These are phyloP conservation scores for Cercospora sp. DNA, from an alignment of 2,329 filamentous ascomycete genomes.

Conservation along the genomic window DNA sequence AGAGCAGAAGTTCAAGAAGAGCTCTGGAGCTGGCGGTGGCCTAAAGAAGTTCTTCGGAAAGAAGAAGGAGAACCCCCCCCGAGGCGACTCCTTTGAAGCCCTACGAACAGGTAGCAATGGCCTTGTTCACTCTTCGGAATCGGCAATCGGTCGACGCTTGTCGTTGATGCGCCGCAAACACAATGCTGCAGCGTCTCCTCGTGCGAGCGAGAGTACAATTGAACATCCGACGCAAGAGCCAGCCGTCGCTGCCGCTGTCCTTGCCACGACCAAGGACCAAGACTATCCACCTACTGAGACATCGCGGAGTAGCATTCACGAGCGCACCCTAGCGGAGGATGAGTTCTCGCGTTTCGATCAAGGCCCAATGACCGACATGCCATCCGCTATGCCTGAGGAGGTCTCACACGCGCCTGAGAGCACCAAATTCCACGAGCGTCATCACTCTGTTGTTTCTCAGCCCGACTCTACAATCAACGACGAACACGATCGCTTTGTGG, in stretches of 20 bases:
- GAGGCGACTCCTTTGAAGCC: conserved; percentile 51
- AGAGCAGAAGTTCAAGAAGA: conserved; percentile 43
- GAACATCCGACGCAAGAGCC: conserved; percentile 18
- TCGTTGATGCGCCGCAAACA: conserved; percentile 46
- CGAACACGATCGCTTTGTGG: conserved; percentile 19
- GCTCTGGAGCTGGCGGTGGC: conserved; percentile 45
- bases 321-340: conserved; percentile 60
- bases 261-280: conserved; percentile 42
- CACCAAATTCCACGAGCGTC: conserved; percentile 27
- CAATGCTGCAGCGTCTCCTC: conserved; percentile 15
- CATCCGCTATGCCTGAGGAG: conserved; percentile 68
- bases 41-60: conserved; percentile 67
- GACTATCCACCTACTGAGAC: conserved; percentile 53
- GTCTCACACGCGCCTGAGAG: conserved; percentile 23
- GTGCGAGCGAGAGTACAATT: conserved; percentile 29
- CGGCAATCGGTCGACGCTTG: conserved; percentile 41
- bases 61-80: conserved; percentile 56
- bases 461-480: conserved; percentile 20
- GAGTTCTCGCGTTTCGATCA: conserved; percentile 78
- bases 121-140: conserved; percentile 36
- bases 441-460: conserved; percentile 22
- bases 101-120: conserved; percentile 40
- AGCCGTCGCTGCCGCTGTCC: conserved; percentile 24
- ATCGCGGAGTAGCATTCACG: conserved; percentile 62
- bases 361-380: conserved; percentile 82